Percentiles rank a stretch among this genome's conserved stretches.
Evolutionary conservation across 495 filamentous ascomycete species (phyloP).

Genomic region (Trichodelitschia bisporula): DNA sequence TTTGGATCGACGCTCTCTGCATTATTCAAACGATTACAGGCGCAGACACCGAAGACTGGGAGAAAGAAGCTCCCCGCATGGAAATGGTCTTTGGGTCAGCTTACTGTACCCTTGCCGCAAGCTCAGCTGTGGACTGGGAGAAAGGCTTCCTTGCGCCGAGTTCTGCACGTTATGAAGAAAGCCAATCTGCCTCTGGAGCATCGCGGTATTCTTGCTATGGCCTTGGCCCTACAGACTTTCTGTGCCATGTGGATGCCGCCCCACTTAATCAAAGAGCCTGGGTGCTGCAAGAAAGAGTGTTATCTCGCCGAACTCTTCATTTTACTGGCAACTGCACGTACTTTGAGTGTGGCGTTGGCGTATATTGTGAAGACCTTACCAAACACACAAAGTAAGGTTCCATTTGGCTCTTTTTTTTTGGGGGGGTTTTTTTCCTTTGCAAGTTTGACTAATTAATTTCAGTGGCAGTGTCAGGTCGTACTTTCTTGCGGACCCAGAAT

Average conservation of each 20-base stretch:
- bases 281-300: constrained; percentile 19
- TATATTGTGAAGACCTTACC: constrained; percentile 15
- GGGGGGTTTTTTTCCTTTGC: neutral
- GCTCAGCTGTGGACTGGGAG: constrained; percentile 6
- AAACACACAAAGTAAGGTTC: constrained; percentile 16
- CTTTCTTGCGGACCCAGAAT: constrained; percentile 17
- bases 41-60: constrained; percentile 15
- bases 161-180: neutral
- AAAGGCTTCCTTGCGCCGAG: constrained; percentile 12
- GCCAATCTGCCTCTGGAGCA: neutral
- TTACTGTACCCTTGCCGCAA: constrained; percentile 17
- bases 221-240: constrained; percentile 16
- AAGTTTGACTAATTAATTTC: neutral
- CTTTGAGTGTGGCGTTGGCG: constrained; percentile 19
- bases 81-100: constrained; percentile 9
- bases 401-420: too few relatives aligned
- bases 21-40: constrained; percentile 20
- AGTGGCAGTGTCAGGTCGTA: constrained; percentile 9
- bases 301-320: constrained; percentile 19
- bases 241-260: constrained; percentile 15
- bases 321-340: constrained; percentile 18
- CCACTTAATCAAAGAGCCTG: constrained; percentile 16
- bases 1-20: constrained; percentile 21
- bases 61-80: constrained; percentile 15
- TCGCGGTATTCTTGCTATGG: constrained; percentile 10